phyloP scores from a whole-genome alignment of 305 asterid genomes.

The Ajuga reptans region DNA sequence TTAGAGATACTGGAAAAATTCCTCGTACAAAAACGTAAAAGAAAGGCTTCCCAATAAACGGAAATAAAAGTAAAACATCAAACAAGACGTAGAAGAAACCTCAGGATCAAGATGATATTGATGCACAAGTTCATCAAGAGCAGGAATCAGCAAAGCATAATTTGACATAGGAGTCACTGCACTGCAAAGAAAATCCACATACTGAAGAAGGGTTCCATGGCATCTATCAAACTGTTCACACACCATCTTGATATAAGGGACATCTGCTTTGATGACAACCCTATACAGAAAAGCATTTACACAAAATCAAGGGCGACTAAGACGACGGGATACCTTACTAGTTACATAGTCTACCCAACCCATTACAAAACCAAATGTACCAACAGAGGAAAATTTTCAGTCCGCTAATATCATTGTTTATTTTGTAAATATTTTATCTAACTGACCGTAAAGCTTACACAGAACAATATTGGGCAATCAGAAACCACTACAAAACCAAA shows the following conservation, averaged over 20 bases:
- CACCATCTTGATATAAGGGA: constrained; percentile 87
- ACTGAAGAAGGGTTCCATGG: constrained; percentile 97
- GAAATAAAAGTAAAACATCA: constrained; percentile 14
- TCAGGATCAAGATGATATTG: constrained; percentile 96
- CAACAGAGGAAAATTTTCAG: not conserved
- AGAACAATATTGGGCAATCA: constrained; percentile 93
- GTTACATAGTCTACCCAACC: constrained; percentile 9
- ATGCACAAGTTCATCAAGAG: constrained; percentile 89
- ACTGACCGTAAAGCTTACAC: constrained; percentile 46
- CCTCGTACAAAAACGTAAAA: not conserved
- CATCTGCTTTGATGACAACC: constrained; percentile 83
- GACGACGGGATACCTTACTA: too few relatives aligned
- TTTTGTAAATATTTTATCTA: not conserved
- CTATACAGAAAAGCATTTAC: constrained; percentile 36
- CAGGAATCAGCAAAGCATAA: constrained; percentile 80
- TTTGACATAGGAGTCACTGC: constrained; percentile 70
- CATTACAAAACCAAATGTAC: not conserved
- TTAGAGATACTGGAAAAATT: not conserved
- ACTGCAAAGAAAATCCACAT: constrained; percentile 90
- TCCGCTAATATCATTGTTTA: not conserved
- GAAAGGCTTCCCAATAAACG: not conserved
- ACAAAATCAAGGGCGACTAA: constrained; percentile 9
- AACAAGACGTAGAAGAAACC: constrained; percentile 40
- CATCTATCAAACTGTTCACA: constrained; percentile 98
- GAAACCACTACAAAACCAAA: constrained; percentile 28